Evolutionary conservation across 164 flowering plant genomes (phyloP), one percentile per base, ranked within the genome.

Genomic region (Sextonia rubra): DNA sequence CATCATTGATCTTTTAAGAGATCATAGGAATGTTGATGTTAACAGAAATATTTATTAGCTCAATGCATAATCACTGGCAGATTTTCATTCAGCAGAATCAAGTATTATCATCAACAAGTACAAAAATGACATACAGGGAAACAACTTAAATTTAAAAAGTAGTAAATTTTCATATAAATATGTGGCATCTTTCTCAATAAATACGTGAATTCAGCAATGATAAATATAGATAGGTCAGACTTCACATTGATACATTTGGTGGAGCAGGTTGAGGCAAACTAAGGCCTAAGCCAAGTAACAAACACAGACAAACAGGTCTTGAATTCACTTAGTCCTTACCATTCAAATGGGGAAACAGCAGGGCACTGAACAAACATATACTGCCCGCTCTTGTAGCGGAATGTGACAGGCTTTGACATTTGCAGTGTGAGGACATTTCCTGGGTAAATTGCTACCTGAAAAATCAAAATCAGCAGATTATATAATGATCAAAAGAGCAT

Each of bases 281-380:
- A 4, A 61, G 14, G 27, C 30, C 20, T 24, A 61, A 4, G n/a
- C 64, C 64, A 23, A 61, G 58, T 61, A 25, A 22, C 61, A 18
- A 23, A 22, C 24, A 25, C 22, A 24, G 64, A 61, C 17, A 22
- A 52, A 52, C 27, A 23, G 27, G 27, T 24, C 64, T 37, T 9
- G 11, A 37, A 61, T 24, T 61, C 27, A 61, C 26, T 15, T 64
- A 29, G 37, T 15, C 68, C 68, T 80, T 85, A 96, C 99, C 99
- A 96, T 62, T 96, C 99, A 79, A 96, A 96, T 68, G 97, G 95
- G 70, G 99, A 93, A 79, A 93, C 93, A 22, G 88, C 92, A 52
- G 99, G 99, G 71, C 99, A 96, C 78, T 96, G 97, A 47, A 96
- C 94, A 74, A 96, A 92, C 94, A 96, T 96, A 79, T 96, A 96